Percentiles rank a stretch among this genome's conserved stretches.
phyloP scores from a whole-genome alignment of 2,329 filamentous ascomycete species.

The Epicoccum nigrum region DNA sequence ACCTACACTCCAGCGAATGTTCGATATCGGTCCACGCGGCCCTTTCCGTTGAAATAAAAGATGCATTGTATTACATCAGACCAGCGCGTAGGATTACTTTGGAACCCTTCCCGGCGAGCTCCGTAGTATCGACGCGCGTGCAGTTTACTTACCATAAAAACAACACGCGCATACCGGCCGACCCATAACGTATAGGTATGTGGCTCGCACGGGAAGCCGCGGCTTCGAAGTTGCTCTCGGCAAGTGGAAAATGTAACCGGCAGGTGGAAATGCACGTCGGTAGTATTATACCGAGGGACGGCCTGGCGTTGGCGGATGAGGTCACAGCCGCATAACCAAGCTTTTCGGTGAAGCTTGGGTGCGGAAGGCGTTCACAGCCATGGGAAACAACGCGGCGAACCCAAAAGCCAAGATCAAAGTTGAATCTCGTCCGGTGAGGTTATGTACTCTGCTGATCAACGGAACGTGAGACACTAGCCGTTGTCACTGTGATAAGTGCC shows the following conservation, averaged over 20 bases:
- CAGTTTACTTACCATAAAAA: not conserved
- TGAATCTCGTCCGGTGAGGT: not conserved
- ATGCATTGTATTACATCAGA: too few relatives aligned
- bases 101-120: not conserved
- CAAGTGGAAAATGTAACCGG: not conserved
- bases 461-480: not conserved
- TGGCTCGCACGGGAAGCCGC: not conserved
- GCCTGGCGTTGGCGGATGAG: conserved; percentile 2
- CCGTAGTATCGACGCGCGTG: conserved; percentile 1
- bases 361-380: conserved; percentile 1
- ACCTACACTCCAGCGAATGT: too few relatives aligned
- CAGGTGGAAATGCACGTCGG: not conserved
- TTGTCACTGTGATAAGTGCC: conserved; percentile 5
- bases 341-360: conserved; percentile 11
- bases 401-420: not conserved
- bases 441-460: conserved; percentile 4
- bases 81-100: too few relatives aligned
- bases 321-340: conserved; percentile 9
- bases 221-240: too few relatives aligned
- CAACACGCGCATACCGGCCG: not conserved
- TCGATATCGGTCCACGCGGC: too few relatives aligned
- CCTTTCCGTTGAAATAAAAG: too few relatives aligned
- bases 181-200: not conserved
- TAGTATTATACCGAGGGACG: conserved; percentile 1
- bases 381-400: not conserved